A percentile compares a stretch with the other conserved stretches of the same genome.
phyloP scores from a whole-genome alignment of 306 rosid species.

The Rosa lucieae region DNA sequence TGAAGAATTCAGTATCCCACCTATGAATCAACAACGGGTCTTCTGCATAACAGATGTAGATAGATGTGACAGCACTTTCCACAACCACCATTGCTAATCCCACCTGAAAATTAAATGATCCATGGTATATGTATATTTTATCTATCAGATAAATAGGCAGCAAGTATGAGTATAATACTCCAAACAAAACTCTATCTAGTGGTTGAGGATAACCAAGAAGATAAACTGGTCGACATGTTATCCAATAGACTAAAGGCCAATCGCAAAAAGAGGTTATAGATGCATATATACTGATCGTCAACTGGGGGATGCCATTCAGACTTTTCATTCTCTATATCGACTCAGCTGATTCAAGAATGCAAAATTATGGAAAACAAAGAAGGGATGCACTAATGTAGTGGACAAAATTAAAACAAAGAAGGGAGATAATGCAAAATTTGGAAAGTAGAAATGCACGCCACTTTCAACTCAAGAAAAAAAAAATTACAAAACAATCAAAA shows the following conservation, averaged over 20 bases:
- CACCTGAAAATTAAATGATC: constrained; percentile 52
- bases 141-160: not conserved
- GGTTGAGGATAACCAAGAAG: not conserved
- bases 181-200: not conserved
- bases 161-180: not conserved
- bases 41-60: constrained; percentile 95
- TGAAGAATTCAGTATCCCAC: constrained; percentile 94
- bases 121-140: not conserved
- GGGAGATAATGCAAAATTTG: not conserved
- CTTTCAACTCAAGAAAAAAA: not conserved
- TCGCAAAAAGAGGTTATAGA: not conserved
- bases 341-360: not conserved
- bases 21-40: constrained; percentile 84
- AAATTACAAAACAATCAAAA: not conserved
- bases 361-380: not conserved
- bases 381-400: not conserved
- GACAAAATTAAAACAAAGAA: not conserved
- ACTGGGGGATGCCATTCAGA: not conserved
- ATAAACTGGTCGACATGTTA: not conserved
- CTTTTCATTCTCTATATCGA: not conserved
- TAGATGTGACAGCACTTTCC: constrained; percentile 96
- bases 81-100: constrained; percentile 97
- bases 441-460: not conserved
- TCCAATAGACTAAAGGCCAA: not conserved
- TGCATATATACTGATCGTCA: not conserved